These are phyloP conservation scores for Rutidosis leptorrhynchoides DNA, from an alignment of 129 eudicot genomes.

Conservation along the genomic window DNA sequence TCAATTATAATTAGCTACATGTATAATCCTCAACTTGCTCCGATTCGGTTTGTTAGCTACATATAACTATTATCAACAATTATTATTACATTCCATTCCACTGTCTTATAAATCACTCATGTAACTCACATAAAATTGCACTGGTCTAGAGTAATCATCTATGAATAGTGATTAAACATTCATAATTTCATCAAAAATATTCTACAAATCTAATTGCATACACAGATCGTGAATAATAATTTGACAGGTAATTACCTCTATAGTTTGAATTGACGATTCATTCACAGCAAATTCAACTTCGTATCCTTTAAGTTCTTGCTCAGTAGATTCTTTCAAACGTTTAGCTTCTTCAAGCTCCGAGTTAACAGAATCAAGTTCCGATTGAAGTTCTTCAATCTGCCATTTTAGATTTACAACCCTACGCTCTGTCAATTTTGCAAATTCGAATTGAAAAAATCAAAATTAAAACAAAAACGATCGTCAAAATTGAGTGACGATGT, in stretches of 20 bases:
- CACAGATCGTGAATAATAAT: not conserved
- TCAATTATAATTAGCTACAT: not conserved
- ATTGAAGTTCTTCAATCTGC: conserved; percentile 47
- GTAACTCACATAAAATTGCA: not conserved
- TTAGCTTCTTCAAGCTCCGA: conserved; percentile 54
- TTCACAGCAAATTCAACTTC: conserved; percentile 68
- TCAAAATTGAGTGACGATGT: not conserved
- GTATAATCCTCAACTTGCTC: not conserved
- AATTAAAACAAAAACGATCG: not conserved
- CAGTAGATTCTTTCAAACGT: conserved; percentile 50
- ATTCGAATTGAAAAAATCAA: not conserved
- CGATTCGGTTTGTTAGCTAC: not conserved
- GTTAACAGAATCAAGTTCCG: conserved; percentile 42
- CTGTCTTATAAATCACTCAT: not conserved
- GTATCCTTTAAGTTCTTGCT: conserved; percentile 66
- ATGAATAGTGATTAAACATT: not conserved
- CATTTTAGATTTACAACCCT: conserved; percentile 57
- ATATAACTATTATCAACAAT: too few relatives aligned
- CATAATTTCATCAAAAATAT: not conserved
- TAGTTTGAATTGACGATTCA: conserved; percentile 66
- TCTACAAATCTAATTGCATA: not conserved
- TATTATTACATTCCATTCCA: too few relatives aligned
- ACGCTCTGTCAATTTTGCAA: conserved; percentile 46
- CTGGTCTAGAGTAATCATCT: not conserved
- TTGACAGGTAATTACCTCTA: conserved; percentile 42